Evolutionary conservation across 495 filamentous ascomycete species (phyloP).

Genomic region (Lophium mytilinum): DNA sequence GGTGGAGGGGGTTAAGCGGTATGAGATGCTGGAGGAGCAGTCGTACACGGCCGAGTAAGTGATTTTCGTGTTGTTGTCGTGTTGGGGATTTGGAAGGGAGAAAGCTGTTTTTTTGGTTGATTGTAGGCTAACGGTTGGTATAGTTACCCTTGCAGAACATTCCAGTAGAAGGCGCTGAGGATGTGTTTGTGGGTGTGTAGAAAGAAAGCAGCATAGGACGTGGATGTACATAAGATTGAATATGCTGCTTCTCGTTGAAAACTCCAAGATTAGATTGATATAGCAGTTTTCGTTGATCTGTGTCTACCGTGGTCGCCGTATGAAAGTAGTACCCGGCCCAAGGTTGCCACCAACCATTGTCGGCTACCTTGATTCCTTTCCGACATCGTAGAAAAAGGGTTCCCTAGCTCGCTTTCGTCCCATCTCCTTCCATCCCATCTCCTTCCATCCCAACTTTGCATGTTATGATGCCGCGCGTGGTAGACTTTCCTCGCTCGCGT

Average conservation of each 20-base stretch:
- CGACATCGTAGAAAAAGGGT: too few relatives aligned
- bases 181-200: not conserved
- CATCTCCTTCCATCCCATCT: too few relatives aligned
- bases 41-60: conserved; percentile 53
- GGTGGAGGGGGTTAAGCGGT: conserved; percentile 47
- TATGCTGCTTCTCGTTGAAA: not conserved
- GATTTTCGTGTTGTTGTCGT: not conserved
- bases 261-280: too few relatives aligned
- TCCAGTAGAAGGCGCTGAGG: conserved; percentile 15
- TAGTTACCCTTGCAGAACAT: conserved; percentile 36
- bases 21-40: conserved; percentile 46
- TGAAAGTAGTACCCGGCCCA: too few relatives aligned
- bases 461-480: too few relatives aligned
- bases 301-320: too few relatives aligned
- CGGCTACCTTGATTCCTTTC: too few relatives aligned
- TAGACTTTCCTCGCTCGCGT: too few relatives aligned
- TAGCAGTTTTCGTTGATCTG: too few relatives aligned
- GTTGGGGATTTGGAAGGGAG: not conserved
- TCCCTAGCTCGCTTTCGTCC: too few relatives aligned
- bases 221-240: not conserved
- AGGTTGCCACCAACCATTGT: too few relatives aligned
- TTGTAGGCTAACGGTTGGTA: not conserved
- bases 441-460: too few relatives aligned
- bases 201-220: not conserved
- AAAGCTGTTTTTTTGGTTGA: not conserved